Conservation (phyloP, 2,329 filamentous ascomycete genomes). For the Claviceps maximensis region DNA sequence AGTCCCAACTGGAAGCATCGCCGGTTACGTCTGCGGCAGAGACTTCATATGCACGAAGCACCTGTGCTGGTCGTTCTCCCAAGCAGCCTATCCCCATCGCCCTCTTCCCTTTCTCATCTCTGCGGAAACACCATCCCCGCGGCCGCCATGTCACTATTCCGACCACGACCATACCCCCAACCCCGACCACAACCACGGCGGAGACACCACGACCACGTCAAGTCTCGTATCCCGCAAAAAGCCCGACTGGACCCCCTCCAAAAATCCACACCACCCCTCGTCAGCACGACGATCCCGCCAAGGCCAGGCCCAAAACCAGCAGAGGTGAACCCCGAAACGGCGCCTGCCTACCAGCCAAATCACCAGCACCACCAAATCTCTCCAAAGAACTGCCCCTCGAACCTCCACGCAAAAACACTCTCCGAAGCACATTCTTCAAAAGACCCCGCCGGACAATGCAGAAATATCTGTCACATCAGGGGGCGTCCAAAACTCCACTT, state of each 20-base stretch:
- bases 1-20: not conserved
- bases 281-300: not conserved
- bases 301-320: not conserved
- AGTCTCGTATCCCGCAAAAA: no score
- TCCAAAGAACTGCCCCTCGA: conserved; percentile 8
- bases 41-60: not conserved
- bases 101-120: not conserved
- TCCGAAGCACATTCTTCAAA: conserved; percentile 4
- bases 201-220: not conserved
- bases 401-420: conserved; percentile 7
- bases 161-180: no score
- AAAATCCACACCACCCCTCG: no score
- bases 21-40: not conserved
- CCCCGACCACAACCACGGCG: no score
- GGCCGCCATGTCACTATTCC: no score
- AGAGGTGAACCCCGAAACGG: not conserved
- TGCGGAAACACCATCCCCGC: not conserved
- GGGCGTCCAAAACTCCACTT: not conserved
- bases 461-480: not conserved
- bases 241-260: not conserved
- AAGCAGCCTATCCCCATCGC: not conserved
- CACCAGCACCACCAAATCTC: conserved; percentile 2
- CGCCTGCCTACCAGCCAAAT: conserved; percentile 5
- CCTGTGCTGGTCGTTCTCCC: not conserved
- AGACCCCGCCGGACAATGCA: not conserved